These are phyloP conservation scores for Alternaria metachromatica DNA, from an alignment of 2,329 filamentous ascomycete genomes.

Conservation along the genomic window DNA sequence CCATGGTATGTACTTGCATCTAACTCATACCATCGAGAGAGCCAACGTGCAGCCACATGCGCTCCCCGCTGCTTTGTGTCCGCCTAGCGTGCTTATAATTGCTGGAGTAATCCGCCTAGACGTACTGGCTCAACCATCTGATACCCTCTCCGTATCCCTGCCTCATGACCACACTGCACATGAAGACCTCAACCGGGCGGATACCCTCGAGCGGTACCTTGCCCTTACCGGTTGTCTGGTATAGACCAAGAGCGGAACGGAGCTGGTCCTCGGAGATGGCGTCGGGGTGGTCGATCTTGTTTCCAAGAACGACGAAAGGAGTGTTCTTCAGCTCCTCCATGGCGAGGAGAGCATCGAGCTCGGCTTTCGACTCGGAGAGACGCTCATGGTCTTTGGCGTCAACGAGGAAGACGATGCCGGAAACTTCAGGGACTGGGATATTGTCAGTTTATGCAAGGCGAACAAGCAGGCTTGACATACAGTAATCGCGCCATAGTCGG, in stretches of 20 bases:
- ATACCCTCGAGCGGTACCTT: constrained; percentile 48
- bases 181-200: constrained; percentile 81
- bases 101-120: constrained; percentile 27
- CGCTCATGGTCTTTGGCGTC: constrained; percentile 98
- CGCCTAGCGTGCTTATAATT: not conserved
- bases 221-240: constrained; percentile 65
- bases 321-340: constrained; percentile 98
- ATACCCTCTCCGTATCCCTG: constrained; percentile 66
- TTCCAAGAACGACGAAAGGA: constrained; percentile 93
- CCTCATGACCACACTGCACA: constrained; percentile 99
- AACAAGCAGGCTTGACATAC: constrained; percentile 16
- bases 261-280: constrained; percentile 96
- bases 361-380: constrained; percentile 91
- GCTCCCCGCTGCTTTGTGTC: not conserved
- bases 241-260: constrained; percentile 87
- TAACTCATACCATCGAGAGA: not conserved
- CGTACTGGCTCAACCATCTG: constrained; percentile 52
- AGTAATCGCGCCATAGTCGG: constrained; percentile 51
- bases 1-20: constrained; percentile 12
- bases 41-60: constrained; percentile 1
- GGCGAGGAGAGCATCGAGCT: constrained; percentile 88
- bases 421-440: constrained; percentile 44
- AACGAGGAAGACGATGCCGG: constrained; percentile 94
- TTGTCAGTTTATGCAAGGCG: constrained; percentile 7
- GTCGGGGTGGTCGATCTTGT: constrained; percentile 99